Evolutionary conservation across 495 filamentous ascomycete species (phyloP).

Genomic region (Platismatia glauca): DNA sequence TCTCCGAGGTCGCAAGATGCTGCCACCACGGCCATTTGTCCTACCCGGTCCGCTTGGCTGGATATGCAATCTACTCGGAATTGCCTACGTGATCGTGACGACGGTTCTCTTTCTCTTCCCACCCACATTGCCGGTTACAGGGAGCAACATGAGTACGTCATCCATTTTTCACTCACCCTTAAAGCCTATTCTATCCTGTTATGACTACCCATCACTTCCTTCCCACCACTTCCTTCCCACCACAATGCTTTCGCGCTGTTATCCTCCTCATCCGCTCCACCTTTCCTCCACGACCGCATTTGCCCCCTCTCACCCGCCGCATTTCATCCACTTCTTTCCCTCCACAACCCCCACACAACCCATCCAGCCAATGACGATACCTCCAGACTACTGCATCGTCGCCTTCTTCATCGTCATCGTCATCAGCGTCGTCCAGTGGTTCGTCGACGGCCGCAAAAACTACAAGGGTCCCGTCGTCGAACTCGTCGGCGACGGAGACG

Average conservation of each 20-base stretch:
- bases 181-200: background rate
- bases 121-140: conserved; percentile 54
- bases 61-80: conserved; percentile 45
- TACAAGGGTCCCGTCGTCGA: conserved; percentile 54
- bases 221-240: background rate
- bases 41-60: conserved; percentile 50
- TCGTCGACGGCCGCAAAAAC: conserved; percentile 65
- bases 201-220: background rate
- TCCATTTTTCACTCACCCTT: background rate
- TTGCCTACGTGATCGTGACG: conserved; percentile 56
- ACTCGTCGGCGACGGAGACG: conserved; percentile 26
- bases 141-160: conserved; percentile 60
- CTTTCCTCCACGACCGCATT: too few relatives aligned
- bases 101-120: conserved; percentile 73
- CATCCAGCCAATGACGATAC: background rate
- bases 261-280: background rate
- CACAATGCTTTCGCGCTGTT: background rate
- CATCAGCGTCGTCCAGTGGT: conserved; percentile 57
- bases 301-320: too few relatives aligned
- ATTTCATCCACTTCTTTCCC: background rate
- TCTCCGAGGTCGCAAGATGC: conserved; percentile 52
- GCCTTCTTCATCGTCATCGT: conserved; percentile 61
- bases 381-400: conserved; percentile 56
- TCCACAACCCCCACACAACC: background rate
- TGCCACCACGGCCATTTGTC: conserved; percentile 54